Evolutionary conservation across 192 early-diverging fungal species (phyloP), one percentile per base, ranked within the genome.

Genomic region (Podila minutissima): DNA sequence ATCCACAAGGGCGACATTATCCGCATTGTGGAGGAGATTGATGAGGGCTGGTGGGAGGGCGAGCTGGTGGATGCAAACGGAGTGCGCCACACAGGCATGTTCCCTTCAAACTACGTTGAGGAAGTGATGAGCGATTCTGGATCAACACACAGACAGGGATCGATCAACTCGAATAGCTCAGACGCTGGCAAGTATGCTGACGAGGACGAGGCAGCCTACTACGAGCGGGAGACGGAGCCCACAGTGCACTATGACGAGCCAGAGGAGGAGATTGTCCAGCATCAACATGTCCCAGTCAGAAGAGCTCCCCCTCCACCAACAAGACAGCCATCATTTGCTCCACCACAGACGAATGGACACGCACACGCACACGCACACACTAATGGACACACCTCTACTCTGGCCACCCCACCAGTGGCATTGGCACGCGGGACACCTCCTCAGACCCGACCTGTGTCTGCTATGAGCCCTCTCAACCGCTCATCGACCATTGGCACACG

Each of bases 21-120:
- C 68, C 89, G 90, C 31, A 93, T 99, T 2, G 86, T 90, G 4
- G 91, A 93, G 57, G 94, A 94, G 74, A 91, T 97, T 48, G 95
- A 97, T 66, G 92, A 95, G 59, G 97, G 97, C 0, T 99, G 97
- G 97, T 97, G 97, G 96, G 85, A 92, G 35, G 97, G 97, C 29
- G 91, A 93, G 82, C 71, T 95, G 12, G 78, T 86, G n/a, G 91
- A 95, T 77, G 84, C 87, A 11, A 74, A 82, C 59, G 92, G 93
- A 50, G 82, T 86, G 4, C 81, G 79, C 65, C 69, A 75, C 17
- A 82, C 67, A n/a, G 97, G 97, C 10, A 94, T 99, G 86, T 98
- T 99, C 83, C 97, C 97, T 32, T 88, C 88, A 46, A 97, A 98
- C 81, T 99, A 99, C 67, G 93, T 92, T 13, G 94, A 95, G 74